Evolutionary conservation across 2,329 filamentous ascomycete genomes (phyloP).

Genomic region (Ophiosphaerella herpotricha): DNA sequence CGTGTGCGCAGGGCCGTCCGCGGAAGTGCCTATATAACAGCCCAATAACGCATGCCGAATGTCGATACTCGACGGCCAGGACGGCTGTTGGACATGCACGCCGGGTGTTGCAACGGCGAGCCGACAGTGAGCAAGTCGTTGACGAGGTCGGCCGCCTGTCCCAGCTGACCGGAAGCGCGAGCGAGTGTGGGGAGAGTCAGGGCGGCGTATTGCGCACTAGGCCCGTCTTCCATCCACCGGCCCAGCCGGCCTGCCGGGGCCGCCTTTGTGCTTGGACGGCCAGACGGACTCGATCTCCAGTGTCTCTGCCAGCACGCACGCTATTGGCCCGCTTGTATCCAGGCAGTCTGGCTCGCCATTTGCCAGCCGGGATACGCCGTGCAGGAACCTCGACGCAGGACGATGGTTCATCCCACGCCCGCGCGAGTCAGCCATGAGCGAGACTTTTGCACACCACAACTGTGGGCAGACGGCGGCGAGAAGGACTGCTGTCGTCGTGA

Average conservation of each 20-base stretch:
- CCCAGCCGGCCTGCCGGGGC: neutral
- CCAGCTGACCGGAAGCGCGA: slow-evolving; percentile 6
- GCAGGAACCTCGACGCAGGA: neutral
- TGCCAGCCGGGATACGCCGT: too few species aligned
- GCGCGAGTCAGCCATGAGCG: slow-evolving; percentile 10
- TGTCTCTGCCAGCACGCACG: too few species aligned
- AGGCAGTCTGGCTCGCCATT: too few species aligned
- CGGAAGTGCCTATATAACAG: too few species aligned
- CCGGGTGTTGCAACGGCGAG: too few species aligned
- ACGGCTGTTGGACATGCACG: too few species aligned
- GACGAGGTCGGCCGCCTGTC: neutral
- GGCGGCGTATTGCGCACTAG: neutral
- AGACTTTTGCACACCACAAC: slow-evolving; percentile 3
- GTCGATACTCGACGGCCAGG: too few species aligned
- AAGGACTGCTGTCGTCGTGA: neutral
- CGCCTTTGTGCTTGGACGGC: neutral
- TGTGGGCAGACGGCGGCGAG: neutral
- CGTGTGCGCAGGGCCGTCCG: neutral
- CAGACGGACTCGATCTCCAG: too few species aligned
- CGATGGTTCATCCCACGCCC: slow-evolving; percentile 9
- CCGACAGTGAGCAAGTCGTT: too few species aligned
- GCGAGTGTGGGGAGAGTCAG: neutral
- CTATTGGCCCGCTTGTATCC: too few species aligned
- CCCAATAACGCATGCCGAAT: too few species aligned
- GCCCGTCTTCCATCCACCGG: too few species aligned